Conservation (phyloP, 1,139 yeast genomes). For the Yamadazyma kanchanaburiensis region DNA sequence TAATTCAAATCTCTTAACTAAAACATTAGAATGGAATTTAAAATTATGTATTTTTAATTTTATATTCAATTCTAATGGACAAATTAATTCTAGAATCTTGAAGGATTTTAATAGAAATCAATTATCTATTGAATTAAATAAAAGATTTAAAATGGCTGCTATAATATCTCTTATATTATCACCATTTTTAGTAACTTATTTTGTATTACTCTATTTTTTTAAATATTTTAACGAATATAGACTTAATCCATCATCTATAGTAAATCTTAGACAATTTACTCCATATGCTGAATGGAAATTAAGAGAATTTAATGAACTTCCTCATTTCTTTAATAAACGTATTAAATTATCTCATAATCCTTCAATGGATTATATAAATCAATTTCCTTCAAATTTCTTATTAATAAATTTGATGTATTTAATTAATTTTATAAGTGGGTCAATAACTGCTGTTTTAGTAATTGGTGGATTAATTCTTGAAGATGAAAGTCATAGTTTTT, state of each 20-base stretch:
- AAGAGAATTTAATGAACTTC: constrained; percentile 88
- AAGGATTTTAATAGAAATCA: constrained; percentile 69
- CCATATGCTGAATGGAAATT: constrained; percentile 95
- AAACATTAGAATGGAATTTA: constrained; percentile 91
- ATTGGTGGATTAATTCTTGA: constrained; percentile 76
- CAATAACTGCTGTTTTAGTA: constrained; percentile 85
- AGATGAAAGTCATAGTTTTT: constrained; percentile 73
- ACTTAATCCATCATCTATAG: constrained; percentile 79
- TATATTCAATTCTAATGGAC: constrained; percentile 81
- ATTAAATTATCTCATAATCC: constrained; percentile 73
- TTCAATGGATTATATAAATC: constrained; percentile 81
- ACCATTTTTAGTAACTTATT: constrained; percentile 82
- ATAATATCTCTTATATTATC: constrained; percentile 75
- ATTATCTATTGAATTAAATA: constrained; percentile 65
- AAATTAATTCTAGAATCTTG: constrained; percentile 68
- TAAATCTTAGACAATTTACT: constrained; percentile 80
- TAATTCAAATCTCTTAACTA: constrained; percentile 55
- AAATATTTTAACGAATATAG: constrained; percentile 91
- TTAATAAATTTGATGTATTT: constrained; percentile 53
- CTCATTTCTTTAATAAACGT: constrained; percentile 80
- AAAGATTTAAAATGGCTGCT: constrained; percentile 86
- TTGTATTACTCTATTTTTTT: constrained; percentile 79
- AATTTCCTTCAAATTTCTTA: constrained; percentile 81
- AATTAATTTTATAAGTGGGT: constrained; percentile 78
- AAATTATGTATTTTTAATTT: constrained; percentile 85